phyloP scores from a whole-genome alignment of 78 protist genomes.

The Dictyostelium brefeldianum region DNA sequence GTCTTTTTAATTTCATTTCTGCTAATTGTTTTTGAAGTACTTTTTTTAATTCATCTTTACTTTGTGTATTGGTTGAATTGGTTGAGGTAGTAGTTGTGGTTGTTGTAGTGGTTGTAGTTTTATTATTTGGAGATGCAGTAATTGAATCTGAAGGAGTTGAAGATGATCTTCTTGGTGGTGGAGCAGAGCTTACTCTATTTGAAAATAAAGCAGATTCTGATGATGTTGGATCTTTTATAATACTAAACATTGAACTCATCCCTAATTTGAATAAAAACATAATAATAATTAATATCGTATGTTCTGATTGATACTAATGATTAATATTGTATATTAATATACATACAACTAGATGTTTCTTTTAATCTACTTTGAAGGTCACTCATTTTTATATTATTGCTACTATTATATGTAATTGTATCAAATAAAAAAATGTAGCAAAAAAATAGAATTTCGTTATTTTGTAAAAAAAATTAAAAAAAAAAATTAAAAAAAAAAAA shows the following conservation, averaged over 20 bases:
- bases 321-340: too few relatives aligned
- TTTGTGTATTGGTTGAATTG: neutral
- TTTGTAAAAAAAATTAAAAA: too few relatives aligned
- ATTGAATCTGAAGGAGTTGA: neutral
- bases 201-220: slow-evolving; percentile 35
- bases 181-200: slow-evolving; percentile 2
- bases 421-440: too few relatives aligned
- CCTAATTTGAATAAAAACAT: neutral
- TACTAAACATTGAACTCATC: slow-evolving; percentile 51
- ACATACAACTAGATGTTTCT: slow-evolving; percentile 35
- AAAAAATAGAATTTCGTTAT: too few relatives aligned
- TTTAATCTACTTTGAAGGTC: slow-evolving; percentile 26
- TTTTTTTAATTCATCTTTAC: slow-evolving; percentile 28
- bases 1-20: slow-evolving; percentile 30
- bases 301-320: too few relatives aligned
- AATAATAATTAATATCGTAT: neutral
- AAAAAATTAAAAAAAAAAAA: too few relatives aligned
- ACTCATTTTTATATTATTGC: neutral
- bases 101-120: neutral
- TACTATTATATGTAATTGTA: neutral
- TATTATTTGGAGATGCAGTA: neutral
- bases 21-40: slow-evolving; percentile 28
- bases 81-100: neutral
- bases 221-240: slow-evolving; percentile 32
- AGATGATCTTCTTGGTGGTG: slow-evolving; percentile 7